phyloP scores from a whole-genome alignment of 768 basidiomycete genomes.

The Cystobasidiopsis lactophilus region DNA sequence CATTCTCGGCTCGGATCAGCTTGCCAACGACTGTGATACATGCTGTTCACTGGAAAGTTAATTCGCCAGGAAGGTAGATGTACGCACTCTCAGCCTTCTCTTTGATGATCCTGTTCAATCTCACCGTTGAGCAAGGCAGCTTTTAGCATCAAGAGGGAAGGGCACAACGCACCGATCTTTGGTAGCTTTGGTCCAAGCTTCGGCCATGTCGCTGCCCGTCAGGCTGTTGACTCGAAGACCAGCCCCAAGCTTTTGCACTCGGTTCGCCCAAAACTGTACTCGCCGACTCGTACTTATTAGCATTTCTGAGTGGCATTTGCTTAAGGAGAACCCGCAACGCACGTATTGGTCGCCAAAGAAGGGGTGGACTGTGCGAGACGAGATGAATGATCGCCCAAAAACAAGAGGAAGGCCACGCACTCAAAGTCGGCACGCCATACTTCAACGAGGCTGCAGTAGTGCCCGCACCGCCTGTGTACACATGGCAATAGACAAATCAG shows the following conservation, averaged over 20 bases:
- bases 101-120: slow-evolving; percentile 64
- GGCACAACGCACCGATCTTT: too few relatives aligned
- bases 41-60: too few relatives aligned
- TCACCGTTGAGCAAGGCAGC: too few relatives aligned
- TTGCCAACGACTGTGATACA: slow-evolving; percentile 68
- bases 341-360: slow-evolving; percentile 96
- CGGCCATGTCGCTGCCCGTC: slow-evolving; percentile 49
- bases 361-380: slow-evolving; percentile 82
- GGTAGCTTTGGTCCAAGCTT: slow-evolving; percentile 59
- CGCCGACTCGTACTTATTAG: too few relatives aligned
- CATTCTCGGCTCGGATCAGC: slow-evolving; percentile 33
- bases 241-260: slow-evolving; percentile 83
- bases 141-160: too few relatives aligned
- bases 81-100: slow-evolving; percentile 61
- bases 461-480: slow-evolving; percentile 82
- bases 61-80: too few relatives aligned
- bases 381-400: too few relatives aligned
- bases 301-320: too few relatives aligned
- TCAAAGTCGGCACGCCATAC: slow-evolving; percentile 35
- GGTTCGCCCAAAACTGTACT: slow-evolving; percentile 98
- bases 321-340: too few relatives aligned
- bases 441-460: slow-evolving; percentile 74
- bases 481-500: too few relatives aligned
- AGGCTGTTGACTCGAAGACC: slow-evolving; percentile 73
- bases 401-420: too few relatives aligned